phyloP scores from a whole-genome alignment of 495 filamentous ascomycete genomes.

The Apodospora peruviana region DNA sequence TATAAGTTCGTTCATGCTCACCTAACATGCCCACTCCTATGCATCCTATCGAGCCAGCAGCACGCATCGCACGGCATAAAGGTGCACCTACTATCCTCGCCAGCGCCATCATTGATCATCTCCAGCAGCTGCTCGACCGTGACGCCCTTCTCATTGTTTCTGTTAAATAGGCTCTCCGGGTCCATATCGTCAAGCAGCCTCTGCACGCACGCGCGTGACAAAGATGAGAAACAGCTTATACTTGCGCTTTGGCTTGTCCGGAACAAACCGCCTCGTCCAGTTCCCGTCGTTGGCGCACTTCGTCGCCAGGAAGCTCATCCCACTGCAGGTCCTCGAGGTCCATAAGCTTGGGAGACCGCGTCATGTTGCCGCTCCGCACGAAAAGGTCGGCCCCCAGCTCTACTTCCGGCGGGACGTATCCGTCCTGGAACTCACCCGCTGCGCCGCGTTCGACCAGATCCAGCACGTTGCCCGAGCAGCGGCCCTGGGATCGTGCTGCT shows the following conservation, averaged over 20 bases:
- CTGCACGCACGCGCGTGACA: slow-evolving; percentile 19
- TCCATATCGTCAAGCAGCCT: slow-evolving; percentile 21
- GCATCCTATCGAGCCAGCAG: slow-evolving; percentile 20
- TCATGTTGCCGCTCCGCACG: too few relatives aligned
- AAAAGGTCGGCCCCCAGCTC: background rate
- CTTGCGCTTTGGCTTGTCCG: slow-evolving; percentile 9
- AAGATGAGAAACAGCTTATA: slow-evolving; percentile 24
- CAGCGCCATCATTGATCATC: slow-evolving; percentile 22
- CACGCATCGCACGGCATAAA: slow-evolving; percentile 19
- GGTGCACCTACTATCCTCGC: slow-evolving; percentile 8
- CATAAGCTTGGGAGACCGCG: too few relatives aligned
- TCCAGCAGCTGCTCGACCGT: slow-evolving; percentile 21
- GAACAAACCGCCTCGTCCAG: slow-evolving; percentile 3
- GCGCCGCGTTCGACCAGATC: background rate
- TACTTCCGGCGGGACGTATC: background rate
- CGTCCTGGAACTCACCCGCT: background rate
- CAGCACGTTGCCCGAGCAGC: slow-evolving; percentile 4
- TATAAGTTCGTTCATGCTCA: background rate
- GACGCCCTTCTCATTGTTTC: slow-evolving; percentile 4
- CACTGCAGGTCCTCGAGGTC: too few relatives aligned
- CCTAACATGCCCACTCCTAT: slow-evolving; percentile 11
- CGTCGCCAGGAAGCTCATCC: too few relatives aligned
- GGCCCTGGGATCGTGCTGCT: slow-evolving; percentile 1
- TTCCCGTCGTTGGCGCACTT: slow-evolving; percentile 12
- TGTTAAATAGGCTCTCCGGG: slow-evolving; percentile 17